phyloP scores from a whole-genome alignment of 2,329 filamentous ascomycete genomes.

The Aspergillus felis region DNA sequence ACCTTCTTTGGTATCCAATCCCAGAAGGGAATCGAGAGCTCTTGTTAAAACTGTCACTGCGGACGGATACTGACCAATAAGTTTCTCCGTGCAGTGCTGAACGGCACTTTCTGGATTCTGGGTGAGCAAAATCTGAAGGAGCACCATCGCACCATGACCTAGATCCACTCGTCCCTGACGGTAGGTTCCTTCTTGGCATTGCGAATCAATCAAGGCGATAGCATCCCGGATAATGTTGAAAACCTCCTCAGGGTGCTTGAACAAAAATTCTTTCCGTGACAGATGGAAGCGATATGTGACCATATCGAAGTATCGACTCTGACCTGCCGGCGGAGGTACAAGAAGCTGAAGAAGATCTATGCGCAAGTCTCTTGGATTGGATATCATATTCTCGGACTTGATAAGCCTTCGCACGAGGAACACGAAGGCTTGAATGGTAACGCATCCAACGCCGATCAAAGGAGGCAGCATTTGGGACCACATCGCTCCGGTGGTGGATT shows the following conservation, averaged over 20 bases:
- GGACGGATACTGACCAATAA: constrained; percentile 24
- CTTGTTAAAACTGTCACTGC: constrained; percentile 26
- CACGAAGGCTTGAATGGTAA: constrained; percentile 41
- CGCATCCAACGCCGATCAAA: constrained; percentile 44
- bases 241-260: constrained; percentile 30
- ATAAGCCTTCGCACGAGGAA: constrained; percentile 31
- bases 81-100: constrained; percentile 27
- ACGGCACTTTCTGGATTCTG: constrained; percentile 27
- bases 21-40: constrained; percentile 32
- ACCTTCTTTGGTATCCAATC: constrained; percentile 20
- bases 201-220: constrained; percentile 17
- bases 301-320: constrained; percentile 14
- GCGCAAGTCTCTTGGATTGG: constrained; percentile 24
- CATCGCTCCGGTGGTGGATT: constrained; percentile 28
- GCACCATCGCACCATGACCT: constrained; percentile 19
- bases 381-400: constrained; percentile 21
- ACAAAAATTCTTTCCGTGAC: constrained; percentile 37
- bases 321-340: constrained; percentile 13
- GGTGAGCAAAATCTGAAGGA: constrained; percentile 34
- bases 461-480: constrained; percentile 34
- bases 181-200: not conserved
- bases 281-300: constrained; percentile 40
- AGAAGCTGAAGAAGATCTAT: constrained; percentile 33
- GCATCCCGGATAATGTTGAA: constrained; percentile 33
- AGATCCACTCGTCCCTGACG: constrained; percentile 13